Conservation (phyloP, 78 protist genomes). For the Dictyostelium citrinum region DNA sequence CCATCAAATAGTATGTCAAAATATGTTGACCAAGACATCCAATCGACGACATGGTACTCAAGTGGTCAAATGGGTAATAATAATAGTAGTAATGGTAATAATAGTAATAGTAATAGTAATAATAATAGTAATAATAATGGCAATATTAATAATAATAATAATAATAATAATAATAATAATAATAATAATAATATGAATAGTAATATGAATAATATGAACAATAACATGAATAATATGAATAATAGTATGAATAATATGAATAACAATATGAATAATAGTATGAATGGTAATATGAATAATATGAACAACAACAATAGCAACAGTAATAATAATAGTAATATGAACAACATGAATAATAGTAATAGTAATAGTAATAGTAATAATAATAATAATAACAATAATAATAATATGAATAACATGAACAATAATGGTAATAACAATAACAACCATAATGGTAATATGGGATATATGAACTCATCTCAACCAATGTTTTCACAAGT, state of each 20-base stretch:
- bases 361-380: not conserved
- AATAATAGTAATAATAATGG: not conserved
- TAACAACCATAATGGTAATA: not conserved
- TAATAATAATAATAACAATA: not conserved
- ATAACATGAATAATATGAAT: not conserved
- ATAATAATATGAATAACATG: not conserved
- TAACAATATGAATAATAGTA: not conserved
- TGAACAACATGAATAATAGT: not conserved
- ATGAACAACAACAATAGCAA: not conserved
- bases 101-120: not conserved
- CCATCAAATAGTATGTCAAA: slow-evolving; percentile 1
- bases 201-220: not conserved
- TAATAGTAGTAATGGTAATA: not conserved
- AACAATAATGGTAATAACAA: not conserved
- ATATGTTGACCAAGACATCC: not conserved
- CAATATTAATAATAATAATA: not conserved
- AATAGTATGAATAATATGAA: not conserved
- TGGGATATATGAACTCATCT: not conserved
- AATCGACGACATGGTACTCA: not conserved
- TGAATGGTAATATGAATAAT: not conserved
- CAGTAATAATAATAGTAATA: not conserved
- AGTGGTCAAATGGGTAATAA: not conserved
- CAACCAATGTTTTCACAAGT: slow-evolving; percentile 3
- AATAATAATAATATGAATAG: too few relatives aligned
- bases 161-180: not conserved